A percentile compares a stretch with the other conserved stretches of the same genome.
Conservation (phyloP, 1,284 basidiomycete species). For the Gymnopus androsaceus region DNA sequence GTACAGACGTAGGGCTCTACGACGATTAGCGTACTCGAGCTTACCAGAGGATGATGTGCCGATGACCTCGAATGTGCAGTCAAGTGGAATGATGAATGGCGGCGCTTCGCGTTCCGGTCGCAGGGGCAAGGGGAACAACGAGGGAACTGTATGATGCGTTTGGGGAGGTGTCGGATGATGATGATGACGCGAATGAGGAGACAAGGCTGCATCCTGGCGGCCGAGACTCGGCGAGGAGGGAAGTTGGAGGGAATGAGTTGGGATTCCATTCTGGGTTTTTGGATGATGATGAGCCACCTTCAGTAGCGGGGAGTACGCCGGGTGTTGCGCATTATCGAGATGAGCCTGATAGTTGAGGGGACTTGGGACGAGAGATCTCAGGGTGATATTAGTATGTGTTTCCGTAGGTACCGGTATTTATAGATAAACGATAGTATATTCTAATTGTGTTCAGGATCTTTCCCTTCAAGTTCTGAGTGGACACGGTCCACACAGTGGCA, state of each 20-base stretch:
- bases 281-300: constrained; percentile 71
- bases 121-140: constrained; percentile 38
- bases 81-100: constrained; percentile 22
- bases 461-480: no score
- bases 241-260: constrained; percentile 25
- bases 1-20: constrained; percentile 50
- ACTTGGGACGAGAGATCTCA: no score
- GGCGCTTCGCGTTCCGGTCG: constrained; percentile 26
- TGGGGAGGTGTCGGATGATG: constrained; percentile 73
- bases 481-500: no score
- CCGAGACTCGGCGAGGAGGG: neutral
- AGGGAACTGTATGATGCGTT: constrained; percentile 93
- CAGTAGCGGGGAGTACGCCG: no score
- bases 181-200: constrained; percentile 72
- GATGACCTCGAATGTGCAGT: constrained; percentile 60
- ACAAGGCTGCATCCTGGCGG: constrained; percentile 30
- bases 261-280: constrained; percentile 66
- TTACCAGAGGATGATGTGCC: constrained; percentile 68
- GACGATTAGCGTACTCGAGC: constrained; percentile 63
- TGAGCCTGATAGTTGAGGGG: no score
- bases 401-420: no score
- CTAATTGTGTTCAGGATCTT: no score
- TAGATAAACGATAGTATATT: no score
- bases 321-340: no score
- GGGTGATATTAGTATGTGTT: no score